Conservation (phyloP, 495 filamentous ascomycete species). For the Podospora fimiseda region DNA sequence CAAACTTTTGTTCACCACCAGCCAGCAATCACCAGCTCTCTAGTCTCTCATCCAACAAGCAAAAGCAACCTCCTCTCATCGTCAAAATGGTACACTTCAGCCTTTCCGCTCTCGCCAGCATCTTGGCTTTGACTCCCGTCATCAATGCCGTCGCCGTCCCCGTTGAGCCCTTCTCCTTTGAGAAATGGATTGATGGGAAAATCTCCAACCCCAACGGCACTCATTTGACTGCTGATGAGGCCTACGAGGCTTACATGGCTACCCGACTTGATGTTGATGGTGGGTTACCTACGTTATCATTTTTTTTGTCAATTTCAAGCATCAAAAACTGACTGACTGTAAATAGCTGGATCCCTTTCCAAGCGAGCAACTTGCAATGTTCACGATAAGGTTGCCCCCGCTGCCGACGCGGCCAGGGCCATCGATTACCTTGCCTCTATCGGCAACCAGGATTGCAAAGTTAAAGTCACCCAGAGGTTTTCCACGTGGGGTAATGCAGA, state of each 20-base stretch:
- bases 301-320: too few relatives aligned
- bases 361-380: neutral
- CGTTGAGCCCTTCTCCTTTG: constrained; percentile 5
- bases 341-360: neutral
- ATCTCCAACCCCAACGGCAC: constrained; percentile 5
- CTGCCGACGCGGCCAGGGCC: neutral
- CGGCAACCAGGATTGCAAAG: neutral
- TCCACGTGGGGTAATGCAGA: neutral
- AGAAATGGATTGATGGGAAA: constrained; percentile 2
- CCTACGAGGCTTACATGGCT: neutral
- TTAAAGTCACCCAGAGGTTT: neutral
- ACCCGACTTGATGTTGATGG: neutral
- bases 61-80: neutral
- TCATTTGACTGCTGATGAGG: neutral
- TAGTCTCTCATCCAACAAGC: too few relatives aligned
- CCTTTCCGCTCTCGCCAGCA: neutral
- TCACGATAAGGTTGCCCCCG: neutral
- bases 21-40: too few relatives aligned
- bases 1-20: too few relatives aligned
- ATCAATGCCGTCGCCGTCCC: neutral
- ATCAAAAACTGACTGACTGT: neutral
- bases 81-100: neutral
- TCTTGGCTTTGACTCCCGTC: neutral
- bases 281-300: neutral
- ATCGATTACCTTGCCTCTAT: neutral